A percentile compares a stretch with the other conserved stretches of the same genome.
phyloP scores from a whole-genome alignment of 371 early-diverging fungal genomes.

The Circinella umbellata region DNA sequence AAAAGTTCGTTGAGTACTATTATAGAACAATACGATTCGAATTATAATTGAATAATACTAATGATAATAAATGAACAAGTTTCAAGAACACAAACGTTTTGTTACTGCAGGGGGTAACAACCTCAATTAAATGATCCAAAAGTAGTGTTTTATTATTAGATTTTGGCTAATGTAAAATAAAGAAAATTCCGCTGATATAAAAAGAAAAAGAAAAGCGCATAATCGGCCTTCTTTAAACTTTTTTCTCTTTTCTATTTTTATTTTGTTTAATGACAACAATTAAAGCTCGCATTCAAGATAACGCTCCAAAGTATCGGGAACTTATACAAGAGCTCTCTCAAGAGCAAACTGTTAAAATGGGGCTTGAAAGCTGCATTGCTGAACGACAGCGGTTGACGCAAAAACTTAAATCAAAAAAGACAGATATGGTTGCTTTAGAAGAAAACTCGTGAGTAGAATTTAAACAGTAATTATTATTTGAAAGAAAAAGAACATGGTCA shows the following conservation, averaged over 20 bases:
- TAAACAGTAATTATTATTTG: no score
- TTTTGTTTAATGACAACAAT: constrained; percentile 13
- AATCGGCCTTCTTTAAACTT: neutral
- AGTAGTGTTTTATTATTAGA: neutral
- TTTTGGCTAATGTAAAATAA: neutral
- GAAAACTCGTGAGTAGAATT: constrained; percentile 22
- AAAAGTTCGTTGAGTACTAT: no score
- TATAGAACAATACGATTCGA: no score
- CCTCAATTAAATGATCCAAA: no score
- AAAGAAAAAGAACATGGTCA: no score
- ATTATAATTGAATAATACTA: no score
- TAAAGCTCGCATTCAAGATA: constrained; percentile 17
- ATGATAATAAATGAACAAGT: no score
- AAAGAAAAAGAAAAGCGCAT: neutral
- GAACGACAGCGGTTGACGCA: constrained; percentile 21
- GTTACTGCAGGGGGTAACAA: no score
- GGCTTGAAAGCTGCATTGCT: constrained; percentile 17
- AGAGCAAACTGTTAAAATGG: constrained; percentile 17
- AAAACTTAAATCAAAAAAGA: constrained; percentile 16
- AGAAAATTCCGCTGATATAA: neutral
- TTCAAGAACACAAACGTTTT: no score
- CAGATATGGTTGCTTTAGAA: constrained; percentile 10
- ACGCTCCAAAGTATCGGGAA: constrained; percentile 17
- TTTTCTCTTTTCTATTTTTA: neutral
- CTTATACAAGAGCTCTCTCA: constrained; percentile 14